Evolutionary conservation across 495 filamentous ascomycete genomes (phyloP).

Genomic region (Xylaria flabelliformis): DNA sequence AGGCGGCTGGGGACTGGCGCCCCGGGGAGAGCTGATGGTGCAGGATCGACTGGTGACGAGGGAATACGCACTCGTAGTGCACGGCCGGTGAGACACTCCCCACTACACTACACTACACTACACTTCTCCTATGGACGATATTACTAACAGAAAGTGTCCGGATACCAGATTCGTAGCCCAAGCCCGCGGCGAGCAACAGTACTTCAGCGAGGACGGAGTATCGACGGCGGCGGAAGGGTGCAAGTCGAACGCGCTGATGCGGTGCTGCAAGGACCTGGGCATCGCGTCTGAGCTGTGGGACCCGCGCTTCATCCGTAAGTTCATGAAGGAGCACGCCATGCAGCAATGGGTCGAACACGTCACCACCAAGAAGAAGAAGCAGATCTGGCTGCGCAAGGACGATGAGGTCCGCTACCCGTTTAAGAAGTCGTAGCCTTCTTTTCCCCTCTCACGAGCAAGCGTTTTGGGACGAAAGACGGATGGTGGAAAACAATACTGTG

Average conservation of each 20-base stretch:
- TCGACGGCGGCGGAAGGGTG: conserved; percentile 97
- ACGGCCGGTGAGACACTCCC: conserved; percentile 73
- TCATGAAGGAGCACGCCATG: conserved; percentile 64
- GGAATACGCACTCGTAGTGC: conserved; percentile 90
- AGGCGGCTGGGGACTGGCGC: conserved; percentile 93
- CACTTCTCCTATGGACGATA: background rate
- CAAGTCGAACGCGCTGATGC: conserved; percentile 95
- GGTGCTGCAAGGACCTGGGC: conserved; percentile 97
- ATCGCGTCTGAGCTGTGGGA: conserved; percentile 97
- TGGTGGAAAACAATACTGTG: background rate
- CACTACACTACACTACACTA: background rate
- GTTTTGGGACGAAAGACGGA: background rate
- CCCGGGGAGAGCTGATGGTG: conserved; percentile 88
- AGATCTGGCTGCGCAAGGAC: conserved; percentile 88
- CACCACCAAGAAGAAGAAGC: conserved; percentile 82
- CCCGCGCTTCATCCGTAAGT: conserved; percentile 82
- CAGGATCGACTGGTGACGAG: conserved; percentile 87
- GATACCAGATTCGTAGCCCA: conserved; percentile 79
- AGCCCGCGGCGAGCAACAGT: conserved; percentile 92
- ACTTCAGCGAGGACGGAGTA: conserved; percentile 90
- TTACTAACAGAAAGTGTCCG: conserved; percentile 5
- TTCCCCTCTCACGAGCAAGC: no score
- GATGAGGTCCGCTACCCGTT: conserved; percentile 79
- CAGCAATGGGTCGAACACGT: conserved; percentile 75
- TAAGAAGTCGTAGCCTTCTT: conserved; percentile 65